A percentile compares a stretch with the other conserved stretches of the same genome.
Conservation (phyloP, 2,329 filamentous ascomycete genomes). For the Colletotrichum neosansevieriae region DNA sequence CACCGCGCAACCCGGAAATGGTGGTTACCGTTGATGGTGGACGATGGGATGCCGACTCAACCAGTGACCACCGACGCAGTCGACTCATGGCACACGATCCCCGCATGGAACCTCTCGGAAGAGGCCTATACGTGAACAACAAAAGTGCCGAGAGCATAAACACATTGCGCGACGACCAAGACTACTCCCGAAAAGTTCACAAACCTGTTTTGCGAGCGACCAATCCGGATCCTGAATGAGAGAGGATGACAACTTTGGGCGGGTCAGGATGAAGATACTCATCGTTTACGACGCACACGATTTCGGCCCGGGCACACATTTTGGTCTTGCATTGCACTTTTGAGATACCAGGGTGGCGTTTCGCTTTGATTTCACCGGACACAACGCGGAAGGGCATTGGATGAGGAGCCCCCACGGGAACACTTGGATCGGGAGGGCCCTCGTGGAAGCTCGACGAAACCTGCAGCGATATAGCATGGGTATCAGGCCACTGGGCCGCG, state of each 20-base stretch:
- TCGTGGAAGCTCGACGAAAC: constrained; percentile 6
- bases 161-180: constrained; percentile 73
- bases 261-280: constrained; percentile 25
- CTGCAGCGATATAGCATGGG: constrained; percentile 15
- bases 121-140: constrained; percentile 67
- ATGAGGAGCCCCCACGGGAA: constrained; percentile 5
- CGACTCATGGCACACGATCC: constrained; percentile 71
- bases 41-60: constrained; percentile 35
- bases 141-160: constrained; percentile 73
- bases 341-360: constrained; percentile 45
- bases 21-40: constrained; percentile 46
- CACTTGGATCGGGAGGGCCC: background rate
- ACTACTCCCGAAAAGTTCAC: constrained; percentile 72
- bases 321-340: constrained; percentile 40
- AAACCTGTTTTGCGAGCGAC: constrained; percentile 70
- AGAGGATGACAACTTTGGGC: background rate
- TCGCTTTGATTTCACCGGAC: constrained; percentile 30
- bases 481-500: constrained; percentile 9
- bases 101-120: constrained; percentile 71
- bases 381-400: constrained; percentile 26
- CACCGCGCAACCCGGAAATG: constrained; percentile 59
- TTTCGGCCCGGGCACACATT: constrained; percentile 33
- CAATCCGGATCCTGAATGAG: constrained; percentile 67
- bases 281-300: constrained; percentile 42
- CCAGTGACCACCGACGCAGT: constrained; percentile 53